Percentiles rank a stretch among this genome's conserved stretches.
Conservation (phyloP, 164 flowering plant genomes). For the Santalum album region DNA sequence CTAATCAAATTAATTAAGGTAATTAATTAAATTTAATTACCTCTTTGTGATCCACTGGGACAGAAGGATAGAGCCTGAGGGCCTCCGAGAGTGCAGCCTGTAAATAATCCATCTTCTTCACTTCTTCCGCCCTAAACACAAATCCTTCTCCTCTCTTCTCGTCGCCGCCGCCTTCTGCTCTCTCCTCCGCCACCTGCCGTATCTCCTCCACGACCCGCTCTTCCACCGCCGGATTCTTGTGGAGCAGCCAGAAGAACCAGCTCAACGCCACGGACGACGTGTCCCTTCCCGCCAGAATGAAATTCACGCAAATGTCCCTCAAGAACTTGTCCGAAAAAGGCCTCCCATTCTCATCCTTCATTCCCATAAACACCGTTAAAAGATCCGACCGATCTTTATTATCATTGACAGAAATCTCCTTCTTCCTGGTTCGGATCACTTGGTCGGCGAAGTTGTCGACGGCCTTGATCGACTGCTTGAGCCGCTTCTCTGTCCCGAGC, state of each 20-base stretch:
- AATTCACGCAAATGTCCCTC: conserved; percentile 82
- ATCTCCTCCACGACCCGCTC: conserved; percentile 53
- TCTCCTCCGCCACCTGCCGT: conserved; percentile 26
- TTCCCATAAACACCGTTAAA: conserved; percentile 64
- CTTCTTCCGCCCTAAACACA: conserved; percentile 64
- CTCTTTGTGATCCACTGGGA: conserved; percentile 94
- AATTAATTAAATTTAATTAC: conserved; percentile 22
- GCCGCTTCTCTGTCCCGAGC: conserved; percentile 51
- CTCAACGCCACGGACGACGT: conserved; percentile 85
- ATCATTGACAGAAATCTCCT: conserved; percentile 32
- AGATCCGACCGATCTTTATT: conserved; percentile 46
- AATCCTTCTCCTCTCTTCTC: not conserved
- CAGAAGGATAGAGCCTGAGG: conserved; percentile 82
- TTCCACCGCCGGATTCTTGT: conserved; percentile 52
- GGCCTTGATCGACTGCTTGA: conserved; percentile 37
- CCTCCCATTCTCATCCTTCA: conserved; percentile 57
- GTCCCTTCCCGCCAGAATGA: conserved; percentile 90
- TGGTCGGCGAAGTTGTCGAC: conserved; percentile 68
- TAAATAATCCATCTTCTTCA: conserved; percentile 86
- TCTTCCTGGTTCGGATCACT: conserved; percentile 62
- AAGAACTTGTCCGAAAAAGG: conserved; percentile 65
- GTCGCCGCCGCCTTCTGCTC: conserved; percentile 13
- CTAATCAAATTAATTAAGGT: not conserved
- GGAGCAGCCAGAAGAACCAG: conserved; percentile 92
- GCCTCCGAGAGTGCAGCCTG: conserved; percentile 92